Evolutionary conservation across 164 flowering plant genomes (phyloP), one percentile per base, ranked within the genome.

Genomic region (Piper longum): DNA sequence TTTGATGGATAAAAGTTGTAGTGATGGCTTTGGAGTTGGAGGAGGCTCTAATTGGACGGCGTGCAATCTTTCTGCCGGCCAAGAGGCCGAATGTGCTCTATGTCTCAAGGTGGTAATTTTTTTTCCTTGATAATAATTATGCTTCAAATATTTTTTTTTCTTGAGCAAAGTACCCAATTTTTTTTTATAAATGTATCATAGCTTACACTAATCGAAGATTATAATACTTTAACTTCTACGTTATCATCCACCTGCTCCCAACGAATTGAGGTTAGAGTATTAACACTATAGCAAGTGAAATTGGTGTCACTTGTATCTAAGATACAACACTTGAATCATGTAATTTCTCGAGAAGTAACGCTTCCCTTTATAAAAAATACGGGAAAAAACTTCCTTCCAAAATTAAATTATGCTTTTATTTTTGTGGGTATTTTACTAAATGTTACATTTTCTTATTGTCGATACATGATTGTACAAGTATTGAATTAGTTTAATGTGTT

Each of bases 21-120:
- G 56, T 8, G 41, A 16, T 8, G n/a, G 52, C 16, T 8, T 4
- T 13, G 42, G 18, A 16, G 26, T 16, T 52, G 41, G 62, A 39
- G 40, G 44, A 1, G 59, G 65, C 57, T 57, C 67, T 52, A 55
- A 56, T 1, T 9, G 61, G 19, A 64, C 68, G 17, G 41, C 19
- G n/a, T 48, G 52, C 14, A 61, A 42, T 60, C 66, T 82, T 61
- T 78, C 76, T 40, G 44, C 72, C 4, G 67, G 54, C 69, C 77
- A 80, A 67, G 90, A 83, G 66, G 84, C 79, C 4, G 74, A 79
- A 54, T 70, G 72, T 65, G 73, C 81, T 51, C 43, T 74, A 16
- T 64, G 68, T 57, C 75, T 85, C 73, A 78, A 81, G 84, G 90
- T 48, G 36, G 36, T 26, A 26, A 26, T 26, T 26, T 26, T 26